Evolutionary conservation across 2,329 filamentous ascomycete genomes (phyloP).

Genomic region (Massarina eburnea): DNA sequence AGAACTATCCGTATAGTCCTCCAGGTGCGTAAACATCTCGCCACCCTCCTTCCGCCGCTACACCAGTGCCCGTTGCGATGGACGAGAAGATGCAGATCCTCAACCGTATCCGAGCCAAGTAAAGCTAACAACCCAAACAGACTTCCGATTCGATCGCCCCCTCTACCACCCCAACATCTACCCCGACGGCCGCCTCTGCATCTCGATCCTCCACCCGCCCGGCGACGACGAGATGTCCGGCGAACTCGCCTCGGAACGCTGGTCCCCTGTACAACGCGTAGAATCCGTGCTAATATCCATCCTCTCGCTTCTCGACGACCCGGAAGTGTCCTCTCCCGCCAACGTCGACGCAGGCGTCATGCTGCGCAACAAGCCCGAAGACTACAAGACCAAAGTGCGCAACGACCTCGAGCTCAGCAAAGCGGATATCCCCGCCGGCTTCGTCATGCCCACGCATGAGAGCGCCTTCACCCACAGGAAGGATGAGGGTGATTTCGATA

Average conservation of each 20-base stretch:
- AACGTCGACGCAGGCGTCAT: constrained; percentile 92
- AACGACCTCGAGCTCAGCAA: constrained; percentile 73
- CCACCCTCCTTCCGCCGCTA: not conserved
- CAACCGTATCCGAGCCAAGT: too few relatives aligned
- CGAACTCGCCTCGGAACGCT: constrained; percentile 85
- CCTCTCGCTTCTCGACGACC: constrained; percentile 87
- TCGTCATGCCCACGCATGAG: constrained; percentile 76
- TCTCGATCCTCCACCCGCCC: constrained; percentile 91
- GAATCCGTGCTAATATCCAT: constrained; percentile 94
- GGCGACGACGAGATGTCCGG: constrained; percentile 93
- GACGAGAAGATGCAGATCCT: too few relatives aligned
- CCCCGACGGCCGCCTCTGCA: constrained; percentile 85
- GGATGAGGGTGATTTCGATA: constrained; percentile 62
- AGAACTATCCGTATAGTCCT: constrained; percentile 86
- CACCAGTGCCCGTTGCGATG: too few relatives aligned
- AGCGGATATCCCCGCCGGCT: constrained; percentile 75
- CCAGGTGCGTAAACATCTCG: constrained; percentile 54
- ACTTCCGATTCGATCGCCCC: constrained; percentile 78
- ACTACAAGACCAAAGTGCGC: constrained; percentile 70
- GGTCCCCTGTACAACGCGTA: constrained; percentile 90
- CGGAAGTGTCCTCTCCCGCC: constrained; percentile 88
- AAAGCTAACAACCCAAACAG: constrained; percentile 37
- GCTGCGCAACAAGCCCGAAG: constrained; percentile 70
- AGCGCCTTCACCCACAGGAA: constrained; percentile 65
- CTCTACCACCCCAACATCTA: constrained; percentile 96